Evolutionary conservation across 2,329 filamentous ascomycete genomes (phyloP).

Genomic region (Diaporthe vaccinii): DNA sequence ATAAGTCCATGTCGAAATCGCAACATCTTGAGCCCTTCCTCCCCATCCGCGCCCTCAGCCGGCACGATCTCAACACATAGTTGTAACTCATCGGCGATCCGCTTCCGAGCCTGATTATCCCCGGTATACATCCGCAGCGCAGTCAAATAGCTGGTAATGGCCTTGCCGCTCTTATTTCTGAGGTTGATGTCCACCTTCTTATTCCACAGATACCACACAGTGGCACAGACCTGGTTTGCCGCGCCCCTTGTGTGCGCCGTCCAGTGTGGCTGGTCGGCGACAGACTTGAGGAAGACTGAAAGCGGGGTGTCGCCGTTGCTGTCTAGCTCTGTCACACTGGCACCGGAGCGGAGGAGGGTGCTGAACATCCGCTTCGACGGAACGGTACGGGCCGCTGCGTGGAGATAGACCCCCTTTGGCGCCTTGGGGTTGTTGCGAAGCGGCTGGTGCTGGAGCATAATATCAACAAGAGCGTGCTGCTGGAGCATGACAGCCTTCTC

Average conservation of each 20-base stretch:
- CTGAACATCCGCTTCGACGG: conserved; percentile 32
- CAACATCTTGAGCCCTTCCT: conserved; percentile 17
- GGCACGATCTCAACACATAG: conserved; percentile 16
- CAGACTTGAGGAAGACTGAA: conserved; percentile 25
- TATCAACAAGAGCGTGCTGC: not conserved
- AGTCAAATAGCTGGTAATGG: conserved; percentile 23
- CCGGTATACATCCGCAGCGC: conserved; percentile 22
- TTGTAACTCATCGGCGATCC: not conserved
- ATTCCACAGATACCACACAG: conserved; percentile 36
- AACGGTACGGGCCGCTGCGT: conserved; percentile 12
- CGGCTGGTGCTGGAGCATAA: conserved; percentile 22
- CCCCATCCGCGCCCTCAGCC: not conserved
- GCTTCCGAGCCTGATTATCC: not conserved
- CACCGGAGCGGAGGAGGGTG: conserved; percentile 27
- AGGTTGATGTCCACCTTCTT: conserved; percentile 31
- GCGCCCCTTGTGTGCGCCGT: not conserved
- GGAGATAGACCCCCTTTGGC: conserved; percentile 32
- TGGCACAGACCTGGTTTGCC: not conserved
- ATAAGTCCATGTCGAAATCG: conserved; percentile 3
- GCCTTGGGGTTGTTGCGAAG: conserved; percentile 20
- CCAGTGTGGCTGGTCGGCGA: conserved; percentile 26
- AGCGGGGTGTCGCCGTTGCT: conserved; percentile 30
- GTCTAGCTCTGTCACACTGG: conserved; percentile 27
- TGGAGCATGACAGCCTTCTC: conserved; percentile 10
- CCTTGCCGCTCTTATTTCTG: conserved; percentile 33